Evolutionary conservation across 2,329 filamentous ascomycete species (phyloP), one percentile per base, ranked within the genome.

Genomic region (Xylariales sp.): DNA sequence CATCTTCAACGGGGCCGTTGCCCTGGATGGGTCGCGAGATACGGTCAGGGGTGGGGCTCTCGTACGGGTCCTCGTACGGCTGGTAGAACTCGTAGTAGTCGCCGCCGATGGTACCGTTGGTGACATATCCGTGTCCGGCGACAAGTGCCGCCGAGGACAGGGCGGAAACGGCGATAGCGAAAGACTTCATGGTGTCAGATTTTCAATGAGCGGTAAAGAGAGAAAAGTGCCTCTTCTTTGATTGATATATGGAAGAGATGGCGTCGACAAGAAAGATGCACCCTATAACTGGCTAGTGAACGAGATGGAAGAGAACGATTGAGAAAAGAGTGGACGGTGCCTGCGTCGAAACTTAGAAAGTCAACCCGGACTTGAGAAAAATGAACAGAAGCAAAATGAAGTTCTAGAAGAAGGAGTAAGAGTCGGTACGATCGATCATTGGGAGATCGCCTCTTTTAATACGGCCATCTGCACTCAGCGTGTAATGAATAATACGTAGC

Each of bases 21-120:
- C 75, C 75, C 41, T 72, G 66, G 39, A 81, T 69, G 6, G 64
- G 60, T 14, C 76, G 72, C n/a, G 75, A 76, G 53, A 80, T 69
- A 13, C 74, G 66, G 29, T 70, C 47, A 13, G 71, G 69, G 30
- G 57, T 29, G 18, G 31, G 56, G 54, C 34, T 42, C 37, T 54
- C 34, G 46, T 28, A 28, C 12, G 66, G 66, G 49, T 72, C 67
- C 18, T 51, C 42, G 47, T 69, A 60, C 11, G 64, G 65, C 44
- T 60, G 58, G 34, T 61, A 63, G 41, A 61, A 62, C 46, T 54
- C 51, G 40, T 65, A 28, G 40, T 65, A 67, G 29, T 54, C 54
- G 4, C 64, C 62, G 4, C 57, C 62, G 32, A 73, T 71, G 15
- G 61, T 66, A 38, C 62, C 67, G 32, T 59, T 63, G 39, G 65